Evolutionary conservation across 2,329 filamentous ascomycete genomes (phyloP).

Genomic region (Fusarium dimerum): DNA sequence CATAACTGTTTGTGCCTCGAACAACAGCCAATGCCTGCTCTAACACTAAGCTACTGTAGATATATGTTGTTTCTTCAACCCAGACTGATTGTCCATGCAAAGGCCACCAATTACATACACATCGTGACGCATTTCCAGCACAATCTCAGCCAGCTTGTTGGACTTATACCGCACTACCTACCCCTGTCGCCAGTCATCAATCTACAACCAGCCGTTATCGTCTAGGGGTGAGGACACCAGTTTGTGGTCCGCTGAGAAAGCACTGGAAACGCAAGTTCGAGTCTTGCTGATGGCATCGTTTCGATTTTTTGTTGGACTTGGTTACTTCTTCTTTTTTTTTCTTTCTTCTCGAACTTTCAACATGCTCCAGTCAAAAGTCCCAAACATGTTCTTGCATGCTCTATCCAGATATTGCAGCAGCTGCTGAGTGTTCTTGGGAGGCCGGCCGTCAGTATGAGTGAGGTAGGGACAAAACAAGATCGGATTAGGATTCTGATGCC

Average conservation of each 20-base stretch:
- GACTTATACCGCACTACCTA: constrained; percentile 1
- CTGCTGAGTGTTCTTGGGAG: too few relatives aligned
- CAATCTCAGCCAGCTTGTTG: too few relatives aligned
- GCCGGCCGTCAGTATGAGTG: too few relatives aligned
- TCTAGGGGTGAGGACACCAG: constrained; percentile 34
- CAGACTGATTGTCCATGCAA: background rate
- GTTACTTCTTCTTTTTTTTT: background rate
- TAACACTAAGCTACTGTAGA: too few relatives aligned
- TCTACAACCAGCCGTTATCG: constrained; percentile 23
- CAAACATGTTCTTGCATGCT: too few relatives aligned
- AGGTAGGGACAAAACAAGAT: too few relatives aligned
- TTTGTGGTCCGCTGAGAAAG: constrained; percentile 28
- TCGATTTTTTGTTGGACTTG: constrained; percentile 5
- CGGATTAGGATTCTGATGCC: too few relatives aligned
- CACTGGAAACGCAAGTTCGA: constrained; percentile 35
- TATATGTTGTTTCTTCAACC: background rate
- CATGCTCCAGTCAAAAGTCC: background rate
- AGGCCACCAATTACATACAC: background rate
- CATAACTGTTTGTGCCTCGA: background rate
- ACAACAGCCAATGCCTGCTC: background rate
- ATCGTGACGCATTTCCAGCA: too few relatives aligned
- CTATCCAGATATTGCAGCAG: too few relatives aligned
- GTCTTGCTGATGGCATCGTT: constrained; percentile 25
- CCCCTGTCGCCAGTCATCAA: constrained; percentile 1
- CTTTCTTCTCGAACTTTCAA: background rate